phyloP scores from a whole-genome alignment of 2,329 filamentous ascomycete genomes.

The Mycosphaerella sp. region DNA sequence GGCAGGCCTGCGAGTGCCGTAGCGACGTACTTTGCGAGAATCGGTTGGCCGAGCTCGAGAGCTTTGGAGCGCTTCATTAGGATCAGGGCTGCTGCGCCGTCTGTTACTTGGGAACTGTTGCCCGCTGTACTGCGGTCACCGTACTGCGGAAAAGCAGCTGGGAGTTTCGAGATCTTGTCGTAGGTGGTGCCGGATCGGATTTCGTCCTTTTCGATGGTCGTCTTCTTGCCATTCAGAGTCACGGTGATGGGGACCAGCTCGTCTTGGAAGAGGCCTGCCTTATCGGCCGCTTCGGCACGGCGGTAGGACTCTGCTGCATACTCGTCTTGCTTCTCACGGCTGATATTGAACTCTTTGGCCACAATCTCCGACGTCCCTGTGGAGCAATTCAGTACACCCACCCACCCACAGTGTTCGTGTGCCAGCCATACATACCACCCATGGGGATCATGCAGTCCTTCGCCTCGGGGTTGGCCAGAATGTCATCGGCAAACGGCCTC shows the following conservation, averaged over 20 bases:
- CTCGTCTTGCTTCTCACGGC: slow-evolving; percentile 68
- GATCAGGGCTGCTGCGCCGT: slow-evolving; percentile 77
- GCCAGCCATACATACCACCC: slow-evolving; percentile 46
- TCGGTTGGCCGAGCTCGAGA: slow-evolving; percentile 60
- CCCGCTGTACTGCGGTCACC: slow-evolving; percentile 71
- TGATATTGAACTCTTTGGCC: slow-evolving; percentile 66
- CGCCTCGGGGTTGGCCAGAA: slow-evolving; percentile 65
- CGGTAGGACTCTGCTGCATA: slow-evolving; percentile 70
- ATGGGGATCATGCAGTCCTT: slow-evolving; percentile 88
- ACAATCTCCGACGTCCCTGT: slow-evolving; percentile 72
- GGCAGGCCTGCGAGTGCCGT: slow-evolving; percentile 55
- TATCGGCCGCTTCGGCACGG: slow-evolving; percentile 64
- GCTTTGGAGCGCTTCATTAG: slow-evolving; percentile 74
- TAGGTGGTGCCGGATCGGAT: slow-evolving; percentile 56
- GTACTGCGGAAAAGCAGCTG: slow-evolving; percentile 71
- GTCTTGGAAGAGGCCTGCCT: slow-evolving; percentile 60
- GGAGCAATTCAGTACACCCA: background rate
- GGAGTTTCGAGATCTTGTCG: slow-evolving; percentile 65
- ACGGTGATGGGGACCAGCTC: slow-evolving; percentile 72
- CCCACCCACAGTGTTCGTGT: background rate
- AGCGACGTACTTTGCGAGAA: slow-evolving; percentile 76
- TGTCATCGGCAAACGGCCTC: slow-evolving; percentile 65
- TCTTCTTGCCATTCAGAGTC: slow-evolving; percentile 41
- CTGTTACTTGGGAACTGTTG: slow-evolving; percentile 76
- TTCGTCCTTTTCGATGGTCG: slow-evolving; percentile 70